Conservation (phyloP, 2,329 filamentous ascomycete species). For the Aspergillus uvarum region DNA sequence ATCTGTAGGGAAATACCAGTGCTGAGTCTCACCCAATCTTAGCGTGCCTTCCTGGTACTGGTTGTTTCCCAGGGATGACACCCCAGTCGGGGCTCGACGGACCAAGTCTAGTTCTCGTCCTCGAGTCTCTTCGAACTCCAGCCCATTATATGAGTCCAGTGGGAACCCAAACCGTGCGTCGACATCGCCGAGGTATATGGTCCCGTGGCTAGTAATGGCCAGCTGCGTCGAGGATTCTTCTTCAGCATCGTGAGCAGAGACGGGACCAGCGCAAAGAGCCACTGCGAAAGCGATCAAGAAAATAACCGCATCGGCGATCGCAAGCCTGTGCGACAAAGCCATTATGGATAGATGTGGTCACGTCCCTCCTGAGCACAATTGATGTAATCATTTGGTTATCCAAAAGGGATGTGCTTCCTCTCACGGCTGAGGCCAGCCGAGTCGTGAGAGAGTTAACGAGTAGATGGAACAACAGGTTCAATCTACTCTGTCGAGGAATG, state of each 20-base stretch:
- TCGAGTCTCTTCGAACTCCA: slow-evolving; percentile 32
- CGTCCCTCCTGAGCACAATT: not conserved
- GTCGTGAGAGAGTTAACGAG: not conserved
- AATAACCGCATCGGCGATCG: not conserved
- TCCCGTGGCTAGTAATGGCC: slow-evolving; percentile 49
- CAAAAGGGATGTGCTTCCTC: not conserved
- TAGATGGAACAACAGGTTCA: too few species aligned
- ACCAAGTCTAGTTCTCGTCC: slow-evolving; percentile 50
- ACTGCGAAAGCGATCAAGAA: slow-evolving; percentile 56
- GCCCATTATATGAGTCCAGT: slow-evolving; percentile 31
- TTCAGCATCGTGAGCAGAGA: slow-evolving; percentile 61
- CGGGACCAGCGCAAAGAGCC: slow-evolving; percentile 57
- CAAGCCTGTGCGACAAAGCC: not conserved
- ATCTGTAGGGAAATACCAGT: slow-evolving; percentile 63
- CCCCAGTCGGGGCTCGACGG: slow-evolving; percentile 53
- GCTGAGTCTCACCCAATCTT: slow-evolving; percentile 59
- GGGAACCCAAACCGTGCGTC: slow-evolving; percentile 24
- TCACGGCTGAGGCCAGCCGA: slow-evolving; percentile 14
- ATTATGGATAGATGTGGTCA: not conserved
- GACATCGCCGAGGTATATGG: slow-evolving; percentile 45
- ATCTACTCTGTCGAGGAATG: too few species aligned
- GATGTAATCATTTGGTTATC: not conserved
- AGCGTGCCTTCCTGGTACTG: slow-evolving; percentile 60
- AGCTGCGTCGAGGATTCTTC: slow-evolving; percentile 48
- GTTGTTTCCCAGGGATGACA: slow-evolving; percentile 64